These are phyloP conservation scores for Claviceps spartinae DNA, from an alignment of 2,329 filamentous ascomycete genomes.

Conservation along the genomic window DNA sequence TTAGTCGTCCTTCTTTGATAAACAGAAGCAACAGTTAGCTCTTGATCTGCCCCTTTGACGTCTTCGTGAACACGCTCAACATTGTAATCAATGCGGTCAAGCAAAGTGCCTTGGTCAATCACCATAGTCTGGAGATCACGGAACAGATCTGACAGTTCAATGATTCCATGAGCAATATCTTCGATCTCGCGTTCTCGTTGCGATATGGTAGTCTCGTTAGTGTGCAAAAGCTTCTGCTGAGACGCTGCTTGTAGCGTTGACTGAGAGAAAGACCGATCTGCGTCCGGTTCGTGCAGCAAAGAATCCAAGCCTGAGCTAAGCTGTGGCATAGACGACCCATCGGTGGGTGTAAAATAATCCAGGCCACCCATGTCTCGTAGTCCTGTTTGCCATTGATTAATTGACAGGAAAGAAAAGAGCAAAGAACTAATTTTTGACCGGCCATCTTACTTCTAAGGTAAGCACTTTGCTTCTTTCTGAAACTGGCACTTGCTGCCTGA, in stretches of 20 bases:
- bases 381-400: constrained; percentile 33
- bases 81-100: constrained; percentile 95
- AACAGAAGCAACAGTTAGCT: constrained; percentile 73
- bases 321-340: constrained; percentile 39
- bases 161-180: constrained; percentile 95
- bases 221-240: constrained; percentile 51
- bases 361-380: constrained; percentile 57
- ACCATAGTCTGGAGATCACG: constrained; percentile 93
- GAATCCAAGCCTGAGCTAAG: constrained; percentile 58
- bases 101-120: constrained; percentile 79
- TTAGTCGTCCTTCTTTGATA: constrained; percentile 86
- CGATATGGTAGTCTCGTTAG: constrained; percentile 71
- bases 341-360: constrained; percentile 33
- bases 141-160: constrained; percentile 92
- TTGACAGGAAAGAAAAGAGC: background rate
- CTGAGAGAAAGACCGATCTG: constrained; percentile 84
- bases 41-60: constrained; percentile 84
- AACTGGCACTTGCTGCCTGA: constrained; percentile 80
- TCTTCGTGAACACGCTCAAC: constrained; percentile 91
- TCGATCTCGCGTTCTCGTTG: constrained; percentile 95
- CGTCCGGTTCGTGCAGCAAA: constrained; percentile 83
- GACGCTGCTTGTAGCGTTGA: constrained; percentile 70
- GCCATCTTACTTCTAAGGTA: constrained; percentile 70
- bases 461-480: constrained; percentile 92
- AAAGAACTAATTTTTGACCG: constrained; percentile 2